These are phyloP conservation scores for Clonostachys chloroleuca DNA, from an alignment of 2,329 filamentous ascomycete genomes.

Conservation along the genomic window DNA sequence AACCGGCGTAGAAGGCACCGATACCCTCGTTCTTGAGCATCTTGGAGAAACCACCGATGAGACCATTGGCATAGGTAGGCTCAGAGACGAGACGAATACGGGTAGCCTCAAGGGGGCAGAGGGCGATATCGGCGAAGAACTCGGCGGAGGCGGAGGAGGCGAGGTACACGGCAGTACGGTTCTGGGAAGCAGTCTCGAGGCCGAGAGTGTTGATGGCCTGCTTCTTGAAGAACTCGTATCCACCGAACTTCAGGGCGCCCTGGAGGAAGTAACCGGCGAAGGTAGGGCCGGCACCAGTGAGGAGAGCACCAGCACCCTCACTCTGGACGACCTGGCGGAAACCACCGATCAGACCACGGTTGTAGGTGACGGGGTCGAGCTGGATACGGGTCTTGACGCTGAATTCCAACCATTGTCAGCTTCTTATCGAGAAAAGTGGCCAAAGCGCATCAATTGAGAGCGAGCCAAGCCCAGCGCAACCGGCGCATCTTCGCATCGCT, in stretches of 20 bases:
- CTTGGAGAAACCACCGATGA: conserved; percentile 76
- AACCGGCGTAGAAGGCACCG: conserved; percentile 85
- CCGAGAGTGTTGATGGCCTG: conserved; percentile 78
- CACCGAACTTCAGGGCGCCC: conserved; percentile 89
- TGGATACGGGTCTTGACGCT: conserved; percentile 96
- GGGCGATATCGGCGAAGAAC: conserved; percentile 73
- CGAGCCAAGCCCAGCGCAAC: not conserved
- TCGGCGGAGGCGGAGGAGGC: conserved; percentile 62
- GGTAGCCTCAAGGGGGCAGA: conserved; percentile 89
- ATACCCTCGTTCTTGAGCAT: conserved; percentile 79
- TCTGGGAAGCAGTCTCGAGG: conserved; percentile 71
- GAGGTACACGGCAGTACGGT: conserved; percentile 79
- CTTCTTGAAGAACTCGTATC: conserved; percentile 96
- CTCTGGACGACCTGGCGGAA: conserved; percentile 81
- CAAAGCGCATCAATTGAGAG: not conserved
- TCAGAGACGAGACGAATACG: conserved; percentile 90
- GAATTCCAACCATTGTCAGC: conserved; percentile 8
- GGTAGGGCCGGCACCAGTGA: conserved; percentile 83
- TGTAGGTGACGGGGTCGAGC: conserved; percentile 86
- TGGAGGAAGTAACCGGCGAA: conserved; percentile 91
- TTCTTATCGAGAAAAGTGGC: conserved; percentile 9
- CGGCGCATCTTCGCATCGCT: no score
- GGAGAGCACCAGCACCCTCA: conserved; percentile 81
- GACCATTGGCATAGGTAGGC: conserved; percentile 78
- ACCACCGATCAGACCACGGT: conserved; percentile 79